Conservation (phyloP, 1,284 basidiomycete genomes). For the Ustilago nuda region DNA sequence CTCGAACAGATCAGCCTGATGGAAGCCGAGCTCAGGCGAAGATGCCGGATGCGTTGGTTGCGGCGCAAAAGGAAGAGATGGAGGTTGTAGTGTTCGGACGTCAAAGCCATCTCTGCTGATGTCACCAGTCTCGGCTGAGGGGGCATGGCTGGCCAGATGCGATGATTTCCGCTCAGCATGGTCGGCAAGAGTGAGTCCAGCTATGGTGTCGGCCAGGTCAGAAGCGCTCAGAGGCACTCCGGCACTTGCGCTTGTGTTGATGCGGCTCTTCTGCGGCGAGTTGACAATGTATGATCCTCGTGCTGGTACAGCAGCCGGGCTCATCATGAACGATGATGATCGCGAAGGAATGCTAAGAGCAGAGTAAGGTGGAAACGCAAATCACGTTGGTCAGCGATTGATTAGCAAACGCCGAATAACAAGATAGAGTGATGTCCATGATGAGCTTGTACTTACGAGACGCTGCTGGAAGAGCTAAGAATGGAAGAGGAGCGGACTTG, state of each 20-base stretch:
- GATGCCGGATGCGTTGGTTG: not conserved
- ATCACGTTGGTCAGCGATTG: not conserved
- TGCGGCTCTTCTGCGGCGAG: conserved; percentile 17
- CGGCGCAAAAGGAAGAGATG: conserved; percentile 12
- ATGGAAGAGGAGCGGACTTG: conserved; percentile 43
- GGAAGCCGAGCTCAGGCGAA: conserved; percentile 14
- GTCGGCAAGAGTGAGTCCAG: conserved; percentile 32
- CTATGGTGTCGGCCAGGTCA: conserved; percentile 52
- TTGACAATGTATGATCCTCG: conserved; percentile 36
- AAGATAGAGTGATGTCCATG: not conserved
- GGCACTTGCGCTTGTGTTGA: not conserved
- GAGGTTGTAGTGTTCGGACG: conserved; percentile 18
- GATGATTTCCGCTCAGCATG: not conserved
- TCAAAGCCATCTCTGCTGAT: conserved; percentile 11
- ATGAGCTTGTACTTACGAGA: conserved; percentile 24
- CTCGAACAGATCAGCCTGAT: conserved; percentile 28
- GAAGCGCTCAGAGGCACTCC: conserved; percentile 32
- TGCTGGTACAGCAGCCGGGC: conserved; percentile 28
- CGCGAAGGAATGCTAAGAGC: conserved; percentile 42
- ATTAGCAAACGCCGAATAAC: not conserved
- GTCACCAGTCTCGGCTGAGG: not conserved
- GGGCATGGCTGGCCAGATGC: not conserved
- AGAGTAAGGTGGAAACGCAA: not conserved
- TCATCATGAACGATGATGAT: conserved; percentile 44
- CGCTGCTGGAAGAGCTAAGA: conserved; percentile 45